Conservation (phyloP, 345 rosid species). For the Orychophragmus violaceus region DNA sequence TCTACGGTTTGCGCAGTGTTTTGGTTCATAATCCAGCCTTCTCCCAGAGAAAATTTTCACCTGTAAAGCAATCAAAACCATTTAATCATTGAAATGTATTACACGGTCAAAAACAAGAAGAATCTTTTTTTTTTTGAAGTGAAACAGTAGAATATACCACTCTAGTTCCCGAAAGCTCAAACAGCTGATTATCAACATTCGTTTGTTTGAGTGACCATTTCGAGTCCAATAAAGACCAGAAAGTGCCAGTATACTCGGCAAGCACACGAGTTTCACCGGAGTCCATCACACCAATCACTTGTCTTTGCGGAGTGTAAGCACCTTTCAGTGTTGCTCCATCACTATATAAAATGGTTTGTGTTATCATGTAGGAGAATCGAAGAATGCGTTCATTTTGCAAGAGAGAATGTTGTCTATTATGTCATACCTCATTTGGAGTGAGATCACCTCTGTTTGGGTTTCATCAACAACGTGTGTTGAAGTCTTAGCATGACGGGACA, state of each 20-base stretch:
- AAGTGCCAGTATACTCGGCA: slow-evolving; percentile 51
- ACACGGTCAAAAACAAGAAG: slow-evolving; percentile 4
- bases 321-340: slow-evolving; percentile 31
- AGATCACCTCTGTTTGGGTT: slow-evolving; percentile 53
- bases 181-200: slow-evolving; percentile 35
- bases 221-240: slow-evolving; percentile 69
- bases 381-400: background rate
- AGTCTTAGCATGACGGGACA: slow-evolving; percentile 39
- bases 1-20: slow-evolving; percentile 37
- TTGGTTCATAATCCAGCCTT: slow-evolving; percentile 70
- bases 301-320: slow-evolving; percentile 30
- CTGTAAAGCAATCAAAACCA: slow-evolving; percentile 36
- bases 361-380: background rate
- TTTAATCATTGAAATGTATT: slow-evolving; percentile 1
- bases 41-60: slow-evolving; percentile 58
- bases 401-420: background rate
- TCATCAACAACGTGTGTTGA: slow-evolving; percentile 45
- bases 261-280: slow-evolving; percentile 51
- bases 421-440: slow-evolving; percentile 76
- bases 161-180: slow-evolving; percentile 56
- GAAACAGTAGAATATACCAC: slow-evolving; percentile 41
- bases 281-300: slow-evolving; percentile 46
- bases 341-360: slow-evolving; percentile 2
- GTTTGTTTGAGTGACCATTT: slow-evolving; percentile 52
- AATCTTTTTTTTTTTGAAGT: background rate